Evolutionary conservation across 1,284 basidiomycete genomes (phyloP), one percentile per base, ranked within the genome.

Genomic region (Pholiota adiposa): DNA sequence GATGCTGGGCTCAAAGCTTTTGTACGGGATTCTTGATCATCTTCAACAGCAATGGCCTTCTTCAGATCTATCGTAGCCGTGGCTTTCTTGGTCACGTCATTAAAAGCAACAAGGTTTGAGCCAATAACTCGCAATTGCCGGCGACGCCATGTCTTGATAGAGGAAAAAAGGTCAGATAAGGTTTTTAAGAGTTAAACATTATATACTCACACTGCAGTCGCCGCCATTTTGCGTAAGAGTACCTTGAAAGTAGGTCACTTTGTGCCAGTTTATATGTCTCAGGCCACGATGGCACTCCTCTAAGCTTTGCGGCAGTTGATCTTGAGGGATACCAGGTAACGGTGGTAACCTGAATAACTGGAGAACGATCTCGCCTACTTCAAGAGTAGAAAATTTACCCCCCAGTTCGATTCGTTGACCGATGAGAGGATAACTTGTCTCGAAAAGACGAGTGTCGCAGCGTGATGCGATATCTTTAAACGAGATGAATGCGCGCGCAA

Each of bases 241-340:
- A n/a, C 96, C 95, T 73, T 96, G 90, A 74, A 92, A 92, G 72
- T 96, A 95, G 50, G 92, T 92, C 59, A 90, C 84, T 75, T 95
- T 93, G 72, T 97, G 94, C 95, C 95, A 97, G 43, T 88, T 87
- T 59, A 94, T 88, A 69, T 95, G 88, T 59, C 93, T 80, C 68
- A 99, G 79, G 0, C 96, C 96, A n/a, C 91, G 84, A 67, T 91
- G 84, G 68, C 94, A 96, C 70, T 98, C 97, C 60, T 97, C 95
- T 69, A 98, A 79, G 69, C 92, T 95, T 72, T 95, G 90, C 1
- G 97, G 97, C 23, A 98, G 79, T 63, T 93, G 82, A 46, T 89
- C 85, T 12, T 84, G 80, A 12, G 87, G 76, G n/a, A 98, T 80
- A 12, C 93, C 92, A 16, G 93, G 91, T 55, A 98, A 75, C 0